Evolutionary conservation across 1,284 basidiomycete genomes (phyloP), one percentile per base, ranked within the genome.

Genomic region (Moesziomyces globuligerus): DNA sequence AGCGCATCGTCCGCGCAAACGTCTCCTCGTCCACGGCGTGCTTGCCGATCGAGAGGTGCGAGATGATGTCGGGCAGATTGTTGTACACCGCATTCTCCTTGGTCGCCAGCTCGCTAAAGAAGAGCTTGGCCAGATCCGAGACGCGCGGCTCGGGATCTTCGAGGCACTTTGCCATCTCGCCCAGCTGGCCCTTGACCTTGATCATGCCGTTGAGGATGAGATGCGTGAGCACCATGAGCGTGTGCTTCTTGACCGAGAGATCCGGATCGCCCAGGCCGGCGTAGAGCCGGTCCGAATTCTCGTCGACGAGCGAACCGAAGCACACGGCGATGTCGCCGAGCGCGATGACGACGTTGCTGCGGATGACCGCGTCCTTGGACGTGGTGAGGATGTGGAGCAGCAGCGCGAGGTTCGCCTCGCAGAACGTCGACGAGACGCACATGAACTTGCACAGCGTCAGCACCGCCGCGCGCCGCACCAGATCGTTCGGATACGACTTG

Each of bases 51-150:
- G 92, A 94, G 29, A 98, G 84, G 82, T 98, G 94, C 54, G 69
- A 74, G 64, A 81, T 82, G 38, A 82, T 82, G 45, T 82, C 81
- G 1, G 94, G 95, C 76, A 99, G 83, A 83, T 98, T 98, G 85
- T 98, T 98, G 84, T 98, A 98, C 61, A 99, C 94, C 11, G 94
- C 95, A 81, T 98, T 98, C 80, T 98, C 95, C 85, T 98, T 99
- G 21, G 86, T 94, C 32, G 93, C 91, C 36, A 98, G 85, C 80
- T 98, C 94, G 23, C 89, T 90, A 86, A 99, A 98, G 88, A 99
- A 99, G 52, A 98, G 83, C 83, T 94, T 96, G 37, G 96, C 94
- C 18, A 99, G 86, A 78, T 98, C 94, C 15, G 90, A 89, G 61
- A 98, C 91, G 10, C 94, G 86, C 55, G 86, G 86, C 43, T 98